Evolutionary conservation across 345 rosid species (phyloP).

Genomic region (Pelargonium nanum): DNA sequence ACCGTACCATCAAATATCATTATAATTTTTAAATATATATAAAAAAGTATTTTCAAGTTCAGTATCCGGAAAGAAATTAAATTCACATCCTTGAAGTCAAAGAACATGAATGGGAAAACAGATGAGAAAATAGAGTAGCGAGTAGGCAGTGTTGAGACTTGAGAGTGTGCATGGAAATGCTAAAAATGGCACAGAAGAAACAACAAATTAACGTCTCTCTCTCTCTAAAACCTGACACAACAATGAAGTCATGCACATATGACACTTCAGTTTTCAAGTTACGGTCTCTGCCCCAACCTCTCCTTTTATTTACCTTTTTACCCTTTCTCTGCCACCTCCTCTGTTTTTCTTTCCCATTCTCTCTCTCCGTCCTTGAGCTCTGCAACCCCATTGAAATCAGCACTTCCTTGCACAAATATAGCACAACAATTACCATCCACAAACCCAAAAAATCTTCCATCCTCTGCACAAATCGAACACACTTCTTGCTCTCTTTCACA

Average conservation of each 20-base stretch:
- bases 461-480: background rate
- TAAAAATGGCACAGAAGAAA: background rate
- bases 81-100: no score
- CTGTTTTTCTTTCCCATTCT: background rate
- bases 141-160: background rate
- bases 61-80: no score
- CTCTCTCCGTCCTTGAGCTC: background rate
- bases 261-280: background rate
- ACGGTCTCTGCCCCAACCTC: background rate
- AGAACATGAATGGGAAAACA: background rate
- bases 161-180: background rate
- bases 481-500: background rate
- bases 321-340: background rate
- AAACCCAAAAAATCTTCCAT: background rate
- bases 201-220: background rate
- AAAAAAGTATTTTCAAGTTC: no score
- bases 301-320: background rate
- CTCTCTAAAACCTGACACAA: no score
- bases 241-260: background rate
- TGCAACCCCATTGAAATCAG: background rate
- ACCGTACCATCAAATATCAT: no score
- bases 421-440: background rate
- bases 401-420: background rate
- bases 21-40: no score
- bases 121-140: background rate